Conservation (phyloP, 192 early-diverging fungal genomes). For the Podila clonocystis region DNA sequence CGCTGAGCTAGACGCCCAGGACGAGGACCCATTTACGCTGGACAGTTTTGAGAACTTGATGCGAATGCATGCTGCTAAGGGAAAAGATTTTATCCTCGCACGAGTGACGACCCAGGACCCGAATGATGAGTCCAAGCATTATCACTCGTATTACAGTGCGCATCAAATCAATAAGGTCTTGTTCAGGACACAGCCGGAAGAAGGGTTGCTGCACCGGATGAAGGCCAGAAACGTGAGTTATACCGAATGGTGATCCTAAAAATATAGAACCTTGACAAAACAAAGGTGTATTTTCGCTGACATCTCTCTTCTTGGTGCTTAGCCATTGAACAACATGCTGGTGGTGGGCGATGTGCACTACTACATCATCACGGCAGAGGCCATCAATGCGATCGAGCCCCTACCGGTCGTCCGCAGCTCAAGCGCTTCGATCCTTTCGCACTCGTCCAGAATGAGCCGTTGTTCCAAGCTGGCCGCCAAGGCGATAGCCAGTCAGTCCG, state of each 20-base stretch:
- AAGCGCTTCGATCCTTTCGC: conserved; percentile 27
- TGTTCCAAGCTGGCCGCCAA: conserved; percentile 45
- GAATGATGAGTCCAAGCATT: conserved; percentile 58
- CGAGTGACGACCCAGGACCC: conserved; percentile 76
- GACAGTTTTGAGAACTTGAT: conserved; percentile 72
- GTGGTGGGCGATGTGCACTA: conserved; percentile 77
- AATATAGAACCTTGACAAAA: not conserved
- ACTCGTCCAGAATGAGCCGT: conserved; percentile 43
- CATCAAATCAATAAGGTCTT: conserved; percentile 83
- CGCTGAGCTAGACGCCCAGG: conserved; percentile 67
- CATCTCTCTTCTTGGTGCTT: not conserved
- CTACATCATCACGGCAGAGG: conserved; percentile 45
- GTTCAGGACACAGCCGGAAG: conserved; percentile 79
- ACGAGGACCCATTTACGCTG: conserved; percentile 80
- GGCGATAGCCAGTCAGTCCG: conserved; percentile 35
- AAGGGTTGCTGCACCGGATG: conserved; percentile 79
- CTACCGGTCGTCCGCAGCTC: conserved; percentile 16
- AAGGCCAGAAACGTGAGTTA: conserved; percentile 77
- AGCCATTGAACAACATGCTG: conserved; percentile 82
- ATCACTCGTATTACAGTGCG: conserved; percentile 75
- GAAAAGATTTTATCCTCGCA: conserved; percentile 76
- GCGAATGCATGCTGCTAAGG: conserved; percentile 59
- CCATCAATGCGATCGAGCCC: conserved; percentile 25
- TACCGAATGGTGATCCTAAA: not conserved
- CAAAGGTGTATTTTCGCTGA: not conserved